These are phyloP conservation scores for Athelia psychrophila DNA, from an alignment of 1,284 basidiomycete genomes.

Conservation along the genomic window DNA sequence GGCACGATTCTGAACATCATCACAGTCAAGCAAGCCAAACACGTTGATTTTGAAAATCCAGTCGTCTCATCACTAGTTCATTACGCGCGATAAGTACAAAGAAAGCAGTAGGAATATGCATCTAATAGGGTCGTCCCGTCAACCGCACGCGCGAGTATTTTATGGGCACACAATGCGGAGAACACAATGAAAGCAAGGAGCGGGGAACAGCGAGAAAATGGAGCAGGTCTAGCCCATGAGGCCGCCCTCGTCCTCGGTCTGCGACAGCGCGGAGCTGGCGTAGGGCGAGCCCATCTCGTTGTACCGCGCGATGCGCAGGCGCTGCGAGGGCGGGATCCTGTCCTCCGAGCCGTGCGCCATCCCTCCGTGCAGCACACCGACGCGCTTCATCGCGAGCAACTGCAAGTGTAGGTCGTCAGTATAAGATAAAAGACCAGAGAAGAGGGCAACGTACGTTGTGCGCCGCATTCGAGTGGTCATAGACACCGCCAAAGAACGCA, in stretches of 20 bases:
- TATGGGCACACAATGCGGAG: too few species aligned
- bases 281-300: slow-evolving; percentile 58
- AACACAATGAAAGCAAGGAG: too few species aligned
- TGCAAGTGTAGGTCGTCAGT: slow-evolving; percentile 23
- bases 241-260: slow-evolving; percentile 28
- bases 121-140: too few species aligned
- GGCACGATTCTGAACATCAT: too few species aligned
- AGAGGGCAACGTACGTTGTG: slow-evolving; percentile 59
- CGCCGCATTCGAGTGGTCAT: slow-evolving; percentile 91
- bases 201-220: too few species aligned
- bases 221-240: slow-evolving; percentile 19
- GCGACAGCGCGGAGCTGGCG: slow-evolving; percentile 27
- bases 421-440: not conserved
- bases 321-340: slow-evolving; percentile 32
- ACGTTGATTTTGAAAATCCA: too few species aligned
- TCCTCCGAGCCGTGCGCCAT: slow-evolving; percentile 58
- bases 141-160: too few species aligned
- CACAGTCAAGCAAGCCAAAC: too few species aligned
- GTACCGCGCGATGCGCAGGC: slow-evolving; percentile 52
- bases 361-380: slow-evolving; percentile 83
- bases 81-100: too few species aligned
- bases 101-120: too few species aligned
- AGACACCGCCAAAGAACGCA: slow-evolving; percentile 93
- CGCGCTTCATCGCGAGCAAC: slow-evolving; percentile 87
- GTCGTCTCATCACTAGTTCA: too few species aligned